Base-by-base conservation (phyloP, 1,139 yeast species). In the Yamadazyma membranifaciens region DNA sequence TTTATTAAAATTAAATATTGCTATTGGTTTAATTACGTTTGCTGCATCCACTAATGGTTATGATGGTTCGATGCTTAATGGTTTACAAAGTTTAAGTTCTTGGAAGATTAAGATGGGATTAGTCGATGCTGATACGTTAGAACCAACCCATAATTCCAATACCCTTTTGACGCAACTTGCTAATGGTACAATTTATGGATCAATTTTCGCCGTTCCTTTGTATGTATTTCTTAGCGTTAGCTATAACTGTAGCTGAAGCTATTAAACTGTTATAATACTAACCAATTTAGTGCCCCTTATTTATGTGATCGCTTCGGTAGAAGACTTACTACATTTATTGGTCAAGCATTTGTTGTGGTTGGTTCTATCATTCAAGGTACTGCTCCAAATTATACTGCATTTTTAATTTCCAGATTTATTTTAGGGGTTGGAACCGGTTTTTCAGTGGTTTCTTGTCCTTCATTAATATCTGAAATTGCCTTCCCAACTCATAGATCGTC, bases 21-120 rank as follows among this genome's bases (percentile, higher is more conserved):
- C 70, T 33, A 63, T 57, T 2, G 65, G 61, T 37, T 72, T 69
- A 45, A 48, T 65, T 28, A 45, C 45, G 15, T 52, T 75, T 28
- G 58, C 76, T 9, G 67, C 78, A 13, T 68, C 78, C 22, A 71
- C 67, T 46, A 68, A 65, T 34, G 81, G 81, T 26, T 76, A 65
- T 48, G 81, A 76, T 56, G 76, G 78, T 37, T 67, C 75, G 9
- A 58, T 76, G 60, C 55, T 76, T 57, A 78, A 76, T 49, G 79
- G 78, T 34, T 61, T 78, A 42, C 81, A 76, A 53, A 59, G 75
- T 6, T 59, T 75, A 43, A 49, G 52, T 0, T 48, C 51, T 24
- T 73, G 77, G 77, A 47, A 51, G 22, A 41, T 47, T 17, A 54
- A 60, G 32, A 62, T 74, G 63, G 67, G 66, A 39, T 36, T 39